Percentiles rank a stretch among this genome's conserved stretches.
Conservation (phyloP, 176 grass and related monocot genomes). For the Pontederia paniculata region DNA sequence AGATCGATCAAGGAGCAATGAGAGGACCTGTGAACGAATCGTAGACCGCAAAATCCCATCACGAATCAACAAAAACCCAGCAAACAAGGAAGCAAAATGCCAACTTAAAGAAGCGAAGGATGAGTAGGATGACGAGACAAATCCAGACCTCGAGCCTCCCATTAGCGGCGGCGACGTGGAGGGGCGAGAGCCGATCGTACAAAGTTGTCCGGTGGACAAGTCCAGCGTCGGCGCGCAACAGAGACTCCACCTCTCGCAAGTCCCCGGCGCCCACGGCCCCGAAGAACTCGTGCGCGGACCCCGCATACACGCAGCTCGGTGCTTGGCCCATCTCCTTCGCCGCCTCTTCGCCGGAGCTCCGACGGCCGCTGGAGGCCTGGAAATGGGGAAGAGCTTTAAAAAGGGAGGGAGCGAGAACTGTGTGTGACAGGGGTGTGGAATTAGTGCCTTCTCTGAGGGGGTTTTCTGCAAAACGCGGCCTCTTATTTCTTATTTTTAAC, state of each 20-base stretch:
- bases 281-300: conserved; percentile 66
- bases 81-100: conserved; percentile 1
- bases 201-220: conserved; percentile 39
- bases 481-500: no score
- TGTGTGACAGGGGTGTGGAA: no score
- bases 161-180: conserved; percentile 84
- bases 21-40: conserved; percentile 37
- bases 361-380: no score
- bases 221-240: conserved; percentile 32
- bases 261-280: conserved; percentile 57
- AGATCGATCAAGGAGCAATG: conserved; percentile 68
- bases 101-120: background rate
- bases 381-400: no score
- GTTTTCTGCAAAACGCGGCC: no score
- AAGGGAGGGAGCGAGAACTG: no score
- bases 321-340: conserved; percentile 47
- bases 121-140: conserved; percentile 1
- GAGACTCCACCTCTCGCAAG: conserved; percentile 34
- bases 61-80: conserved; percentile 2
- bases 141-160: conserved; percentile 46
- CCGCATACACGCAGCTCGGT: conserved; percentile 55
- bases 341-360: no score
- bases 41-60: background rate
- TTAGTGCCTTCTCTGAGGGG: no score
- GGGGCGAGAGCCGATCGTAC: conserved; percentile 67